Percentiles rank a stretch among this genome's conserved stretches.
Conservation (phyloP, 495 filamentous ascomycete species). For the Aspergillus ellipticus region DNA sequence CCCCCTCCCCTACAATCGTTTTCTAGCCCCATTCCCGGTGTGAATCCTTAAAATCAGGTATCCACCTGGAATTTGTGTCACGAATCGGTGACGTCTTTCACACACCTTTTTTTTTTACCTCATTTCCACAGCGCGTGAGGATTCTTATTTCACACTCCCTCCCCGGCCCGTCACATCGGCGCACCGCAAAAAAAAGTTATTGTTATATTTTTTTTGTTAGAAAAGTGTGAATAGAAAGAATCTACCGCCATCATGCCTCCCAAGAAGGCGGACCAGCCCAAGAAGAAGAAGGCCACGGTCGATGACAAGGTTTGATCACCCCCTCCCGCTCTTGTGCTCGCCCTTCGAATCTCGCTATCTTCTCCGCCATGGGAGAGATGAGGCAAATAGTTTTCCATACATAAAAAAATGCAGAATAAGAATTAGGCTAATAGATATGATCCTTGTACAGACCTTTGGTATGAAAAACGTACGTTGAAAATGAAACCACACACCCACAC, state of each 20-base stretch:
- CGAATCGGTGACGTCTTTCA: slow-evolving; percentile 3
- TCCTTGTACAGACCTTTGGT: slow-evolving; percentile 68
- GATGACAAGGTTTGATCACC: slow-evolving; percentile 69
- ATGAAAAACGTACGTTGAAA: slow-evolving; percentile 82
- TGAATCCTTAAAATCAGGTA: no score
- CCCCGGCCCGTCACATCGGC: not conserved
- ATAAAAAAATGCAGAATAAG: not conserved
- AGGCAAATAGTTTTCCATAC: no score
- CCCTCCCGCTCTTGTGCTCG: not conserved
- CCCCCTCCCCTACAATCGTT: no score
- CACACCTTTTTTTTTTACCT: not conserved
- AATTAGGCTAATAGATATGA: slow-evolving; percentile 15
- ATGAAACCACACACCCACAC: not conserved
- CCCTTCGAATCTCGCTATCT: not conserved
- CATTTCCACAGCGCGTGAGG: no score
- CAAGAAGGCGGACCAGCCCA: slow-evolving; percentile 66
- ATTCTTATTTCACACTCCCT: not conserved
- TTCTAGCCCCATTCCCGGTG: no score
- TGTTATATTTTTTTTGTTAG: slow-evolving; percentile 18
- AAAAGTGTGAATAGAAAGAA: slow-evolving; percentile 13
- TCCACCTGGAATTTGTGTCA: no score
- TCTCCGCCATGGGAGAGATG: not conserved
- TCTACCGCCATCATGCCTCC: slow-evolving; percentile 73
- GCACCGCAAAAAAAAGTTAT: not conserved
- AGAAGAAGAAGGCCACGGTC: slow-evolving; percentile 71